phyloP scores from a whole-genome alignment of 2,329 filamentous ascomycete species.

The Fusarium sarcochroum region DNA sequence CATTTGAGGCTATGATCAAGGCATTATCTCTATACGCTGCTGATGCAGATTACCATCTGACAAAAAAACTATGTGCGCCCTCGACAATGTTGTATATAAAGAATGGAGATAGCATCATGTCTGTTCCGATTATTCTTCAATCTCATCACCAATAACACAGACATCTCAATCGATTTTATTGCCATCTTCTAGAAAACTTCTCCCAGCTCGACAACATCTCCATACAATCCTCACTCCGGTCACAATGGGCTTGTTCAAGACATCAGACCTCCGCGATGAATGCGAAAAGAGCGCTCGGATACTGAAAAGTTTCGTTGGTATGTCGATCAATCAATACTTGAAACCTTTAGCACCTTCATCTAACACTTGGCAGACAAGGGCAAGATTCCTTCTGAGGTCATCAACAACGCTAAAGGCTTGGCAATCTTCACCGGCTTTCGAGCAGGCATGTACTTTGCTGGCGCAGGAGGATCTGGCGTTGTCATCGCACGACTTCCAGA shows the following conservation, averaged over 20 bases:
- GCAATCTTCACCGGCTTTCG: constrained; percentile 19
- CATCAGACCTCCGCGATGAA: neutral
- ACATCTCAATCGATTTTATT: fast-evolving
- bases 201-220: neutral
- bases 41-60: too few species aligned
- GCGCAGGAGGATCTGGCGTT: constrained; percentile 16
- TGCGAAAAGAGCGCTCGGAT: constrained; percentile 20
- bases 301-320: constrained; percentile 14
- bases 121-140: fast-evolving
- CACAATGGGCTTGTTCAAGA: constrained; percentile 12
- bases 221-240: neutral
- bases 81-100: neutral
- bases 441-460: constrained; percentile 24
- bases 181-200: too few species aligned
- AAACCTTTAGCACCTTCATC: fast-evolving
- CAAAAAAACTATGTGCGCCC: fast-evolving
- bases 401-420: constrained; percentile 15
- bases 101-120: fast-evolving
- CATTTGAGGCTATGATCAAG: neutral
- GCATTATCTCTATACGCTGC: constrained; percentile 2
- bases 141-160: neutral
- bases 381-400: neutral
- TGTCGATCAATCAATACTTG: neutral
- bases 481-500: constrained; percentile 1
- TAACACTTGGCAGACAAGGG: constrained; percentile 1